phyloP scores from a whole-genome alignment of 805 yeast genomes.

The Yamadazyma sp. region DNA sequence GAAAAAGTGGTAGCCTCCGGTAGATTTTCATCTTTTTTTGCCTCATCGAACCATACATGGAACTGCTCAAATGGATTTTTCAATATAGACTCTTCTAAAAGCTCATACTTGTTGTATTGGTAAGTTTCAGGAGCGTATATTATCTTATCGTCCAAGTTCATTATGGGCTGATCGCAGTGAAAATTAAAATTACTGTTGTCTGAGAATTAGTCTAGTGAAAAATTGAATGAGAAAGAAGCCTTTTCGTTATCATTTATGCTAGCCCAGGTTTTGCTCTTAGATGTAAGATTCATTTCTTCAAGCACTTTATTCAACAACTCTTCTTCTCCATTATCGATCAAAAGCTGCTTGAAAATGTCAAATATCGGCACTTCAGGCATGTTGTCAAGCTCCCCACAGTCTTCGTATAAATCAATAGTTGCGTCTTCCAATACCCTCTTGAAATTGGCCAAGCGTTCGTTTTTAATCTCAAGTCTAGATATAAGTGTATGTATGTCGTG shows the following conservation, averaged over 20 bases:
- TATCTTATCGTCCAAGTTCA: slow-evolving; percentile 20
- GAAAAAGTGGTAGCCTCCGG: slow-evolving; percentile 89
- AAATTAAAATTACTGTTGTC: background rate
- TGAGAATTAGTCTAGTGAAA: slow-evolving; percentile 10
- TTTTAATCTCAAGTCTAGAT: slow-evolving; percentile 11
- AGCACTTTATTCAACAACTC: slow-evolving; percentile 12
- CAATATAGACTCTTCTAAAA: slow-evolving; percentile 54
- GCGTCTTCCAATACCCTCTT: slow-evolving; percentile 4
- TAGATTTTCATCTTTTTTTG: slow-evolving; percentile 56
- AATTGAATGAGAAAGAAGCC: slow-evolving; percentile 12
- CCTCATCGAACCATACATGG: slow-evolving; percentile 81
- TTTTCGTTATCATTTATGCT: background rate
- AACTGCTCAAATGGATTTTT: slow-evolving; percentile 75
- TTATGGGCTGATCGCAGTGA: slow-evolving; percentile 3
- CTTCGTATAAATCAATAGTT: slow-evolving; percentile 40
- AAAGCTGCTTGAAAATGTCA: slow-evolving; percentile 56
- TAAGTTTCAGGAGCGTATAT: slow-evolving; percentile 83
- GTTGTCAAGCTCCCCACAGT: slow-evolving; percentile 56
- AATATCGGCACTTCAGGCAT: slow-evolving; percentile 55
- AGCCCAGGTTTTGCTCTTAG: slow-evolving; percentile 5
- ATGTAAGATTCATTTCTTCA: slow-evolving; percentile 7
- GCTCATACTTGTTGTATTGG: slow-evolving; percentile 71
- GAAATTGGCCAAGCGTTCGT: slow-evolving; percentile 3
- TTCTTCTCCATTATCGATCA: slow-evolving; percentile 40
- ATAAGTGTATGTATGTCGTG: slow-evolving; percentile 47